phyloP scores from a whole-genome alignment of 129 eudicot species.

The Saposhnikovia divaricata region DNA sequence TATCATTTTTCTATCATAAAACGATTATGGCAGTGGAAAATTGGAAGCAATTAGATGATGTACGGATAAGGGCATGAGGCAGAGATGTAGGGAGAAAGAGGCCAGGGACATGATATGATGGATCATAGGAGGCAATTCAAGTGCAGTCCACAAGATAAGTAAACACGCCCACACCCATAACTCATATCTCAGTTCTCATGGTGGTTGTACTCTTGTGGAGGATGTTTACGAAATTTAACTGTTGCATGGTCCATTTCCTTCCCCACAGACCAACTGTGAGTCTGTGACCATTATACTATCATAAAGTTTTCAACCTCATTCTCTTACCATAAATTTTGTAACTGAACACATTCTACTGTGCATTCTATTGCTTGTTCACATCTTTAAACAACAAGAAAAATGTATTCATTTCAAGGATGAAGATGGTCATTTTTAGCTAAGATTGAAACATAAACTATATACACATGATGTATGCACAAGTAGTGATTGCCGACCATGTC shows the following conservation, averaged over 20 bases:
- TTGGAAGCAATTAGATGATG: background rate
- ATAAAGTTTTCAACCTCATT: background rate
- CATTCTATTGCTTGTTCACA: too few species aligned
- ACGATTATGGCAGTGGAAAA: background rate
- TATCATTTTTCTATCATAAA: too few species aligned
- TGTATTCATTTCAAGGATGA: too few species aligned
- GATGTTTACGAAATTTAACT: background rate
- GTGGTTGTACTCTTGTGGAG: background rate
- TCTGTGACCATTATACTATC: background rate
- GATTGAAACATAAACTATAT: too few species aligned
- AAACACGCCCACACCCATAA: background rate
- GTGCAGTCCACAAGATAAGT: background rate
- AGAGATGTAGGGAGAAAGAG: background rate
- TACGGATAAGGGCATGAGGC: background rate
- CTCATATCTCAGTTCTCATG: background rate
- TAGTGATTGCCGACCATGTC: too few species aligned
- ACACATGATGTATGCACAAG: too few species aligned
- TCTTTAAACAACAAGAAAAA: too few species aligned
- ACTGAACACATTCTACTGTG: too few species aligned
- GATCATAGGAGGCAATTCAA: conserved; percentile 1
- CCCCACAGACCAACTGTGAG: background rate
- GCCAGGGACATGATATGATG: background rate
- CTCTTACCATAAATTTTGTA: background rate
- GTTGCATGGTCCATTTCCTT: background rate
- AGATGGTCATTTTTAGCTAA: too few species aligned